Evolutionary conservation across 1,139 yeast species (phyloP).

Genomic region (Hyphopichia pseudoburtonii): DNA sequence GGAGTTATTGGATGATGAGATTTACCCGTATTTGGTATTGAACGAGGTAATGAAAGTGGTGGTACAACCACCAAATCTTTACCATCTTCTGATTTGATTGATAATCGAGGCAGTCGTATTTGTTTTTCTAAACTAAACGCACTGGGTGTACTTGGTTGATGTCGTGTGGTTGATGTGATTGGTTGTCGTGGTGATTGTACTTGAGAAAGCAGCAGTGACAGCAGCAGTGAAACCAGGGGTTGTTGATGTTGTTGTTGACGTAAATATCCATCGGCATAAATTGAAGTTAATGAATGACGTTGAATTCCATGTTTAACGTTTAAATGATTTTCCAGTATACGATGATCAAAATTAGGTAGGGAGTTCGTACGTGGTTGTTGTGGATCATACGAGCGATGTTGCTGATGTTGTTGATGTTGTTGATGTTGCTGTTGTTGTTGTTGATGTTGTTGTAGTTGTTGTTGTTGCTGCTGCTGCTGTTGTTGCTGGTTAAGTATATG

Average conservation of each 20-base stretch:
- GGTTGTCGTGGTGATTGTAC: neutral
- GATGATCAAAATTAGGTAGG: constrained; percentile 21
- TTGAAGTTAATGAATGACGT: constrained; percentile 15
- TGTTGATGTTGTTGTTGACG: neutral
- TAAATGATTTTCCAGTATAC: constrained; percentile 10
- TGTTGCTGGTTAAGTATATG: neutral
- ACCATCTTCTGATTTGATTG: no score
- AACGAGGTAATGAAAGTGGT: no score
- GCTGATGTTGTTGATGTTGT: neutral
- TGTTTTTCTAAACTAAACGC: no score
- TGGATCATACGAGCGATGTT: neutral
- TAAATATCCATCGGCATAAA: constrained; percentile 3
- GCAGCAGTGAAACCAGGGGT: neutral
- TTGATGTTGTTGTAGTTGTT: neutral
- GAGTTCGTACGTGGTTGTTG: constrained; percentile 19
- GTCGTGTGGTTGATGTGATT: no score
- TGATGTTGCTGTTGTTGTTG: neutral
- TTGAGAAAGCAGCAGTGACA: neutral
- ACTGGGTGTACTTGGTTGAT: no score
- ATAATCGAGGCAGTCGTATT: no score
- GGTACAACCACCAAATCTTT: no score
- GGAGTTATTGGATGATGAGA: constrained; percentile 1
- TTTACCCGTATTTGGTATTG: no score
- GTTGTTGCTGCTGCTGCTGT: neutral
- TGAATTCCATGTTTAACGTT: constrained; percentile 3